Base-by-base conservation (phyloP, 1,284 basidiomycete genomes). In the Ganoderma resinaceum region DNA sequence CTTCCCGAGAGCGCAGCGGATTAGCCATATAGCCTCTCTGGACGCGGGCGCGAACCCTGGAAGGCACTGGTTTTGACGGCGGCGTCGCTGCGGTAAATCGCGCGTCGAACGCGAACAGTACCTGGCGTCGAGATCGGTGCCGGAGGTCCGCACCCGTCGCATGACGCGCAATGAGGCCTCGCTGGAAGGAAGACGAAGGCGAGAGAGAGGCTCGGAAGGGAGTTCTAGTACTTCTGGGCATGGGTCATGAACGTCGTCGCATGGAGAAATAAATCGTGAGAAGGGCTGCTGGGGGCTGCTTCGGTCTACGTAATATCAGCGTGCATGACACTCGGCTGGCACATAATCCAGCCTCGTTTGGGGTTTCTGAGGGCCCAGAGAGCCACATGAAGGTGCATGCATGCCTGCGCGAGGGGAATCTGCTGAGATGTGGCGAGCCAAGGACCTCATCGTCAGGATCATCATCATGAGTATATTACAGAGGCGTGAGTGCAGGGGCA, bases 111-210 rank as follows among this genome's bases (percentile, higher is more conserved):
- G 60, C 60, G 60, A 61, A 61, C 11, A 61, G 61, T 61, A 20
- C 61, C 61, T 61, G 61, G 61, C 42, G 42, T 49, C 61, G 26
- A 31, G 33, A 46, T 46, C 43, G 61, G 61, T 33, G 31, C 40
- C 61, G 61, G 61, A n/a, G 2, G 9, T 52, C 61, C 61, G 61
- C 18, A 31, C 29, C 61, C 61, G 61, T 62, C 43, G 61, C 61
- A 62, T 33, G 57, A n/a, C 20, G 33, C n/a, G 26, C 26, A 62
- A 18, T 12, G 7, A 20, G 16, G 18, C 18, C 2, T 43, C 14
- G 40, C 14, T 42, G 14, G 20, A 43, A 62, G 11, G 52, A 53
- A n/a, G 29, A 3, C 11, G n/a, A 12, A 31, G 29, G 14, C 23
- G 14, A 49, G 61, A 49, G 18, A 61, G 29, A 33, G 23, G 26